A percentile compares a stretch with the other conserved stretches of the same genome.
These are phyloP conservation scores for Lentithecium fluviatile DNA, from an alignment of 495 filamentous ascomycete species.

Conservation along the genomic window DNA sequence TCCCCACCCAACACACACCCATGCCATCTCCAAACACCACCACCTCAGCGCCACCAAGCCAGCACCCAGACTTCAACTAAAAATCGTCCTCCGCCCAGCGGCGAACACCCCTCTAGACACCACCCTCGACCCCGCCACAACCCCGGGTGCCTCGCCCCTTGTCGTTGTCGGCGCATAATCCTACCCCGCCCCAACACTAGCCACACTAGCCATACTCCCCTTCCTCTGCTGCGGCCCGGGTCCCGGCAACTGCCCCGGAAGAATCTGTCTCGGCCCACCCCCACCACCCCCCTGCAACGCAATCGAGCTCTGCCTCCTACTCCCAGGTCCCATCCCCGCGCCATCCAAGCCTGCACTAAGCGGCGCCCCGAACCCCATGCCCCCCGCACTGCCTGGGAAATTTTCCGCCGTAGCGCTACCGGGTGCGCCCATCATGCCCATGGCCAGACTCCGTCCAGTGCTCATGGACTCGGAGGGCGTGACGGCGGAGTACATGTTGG, in stretches of 20 bases:
- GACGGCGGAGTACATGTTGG: constrained; percentile 30
- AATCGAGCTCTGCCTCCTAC: constrained; percentile 32
- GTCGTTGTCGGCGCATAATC: no score
- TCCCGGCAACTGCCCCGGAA: constrained; percentile 32
- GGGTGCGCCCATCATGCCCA: constrained; percentile 31
- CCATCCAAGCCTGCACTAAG: constrained; percentile 32
- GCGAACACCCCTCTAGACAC: no score
- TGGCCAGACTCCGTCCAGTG: constrained; percentile 6
- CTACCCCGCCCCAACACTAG: constrained; percentile 11
- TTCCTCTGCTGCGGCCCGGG: constrained; percentile 34
- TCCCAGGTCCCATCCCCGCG: constrained; percentile 15
- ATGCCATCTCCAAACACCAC: no score
- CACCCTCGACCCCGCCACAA: no score
- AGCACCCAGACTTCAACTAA: no score
- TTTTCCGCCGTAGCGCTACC: constrained; percentile 28
- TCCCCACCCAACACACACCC: no score
- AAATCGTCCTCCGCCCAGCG: no score
- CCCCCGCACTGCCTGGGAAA: constrained; percentile 20
- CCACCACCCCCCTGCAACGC: constrained; percentile 1
- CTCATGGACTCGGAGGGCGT: constrained; percentile 19
- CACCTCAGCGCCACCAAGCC: no score
- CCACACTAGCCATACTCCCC: constrained; percentile 33
- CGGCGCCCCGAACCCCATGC: constrained; percentile 24
- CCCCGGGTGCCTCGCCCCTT: no score
- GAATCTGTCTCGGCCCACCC: constrained; percentile 29